These are phyloP conservation scores for Marchantia paleacea DNA, from an alignment of 225 moss, liverwort and hornwort genomes.

Conservation along the genomic window DNA sequence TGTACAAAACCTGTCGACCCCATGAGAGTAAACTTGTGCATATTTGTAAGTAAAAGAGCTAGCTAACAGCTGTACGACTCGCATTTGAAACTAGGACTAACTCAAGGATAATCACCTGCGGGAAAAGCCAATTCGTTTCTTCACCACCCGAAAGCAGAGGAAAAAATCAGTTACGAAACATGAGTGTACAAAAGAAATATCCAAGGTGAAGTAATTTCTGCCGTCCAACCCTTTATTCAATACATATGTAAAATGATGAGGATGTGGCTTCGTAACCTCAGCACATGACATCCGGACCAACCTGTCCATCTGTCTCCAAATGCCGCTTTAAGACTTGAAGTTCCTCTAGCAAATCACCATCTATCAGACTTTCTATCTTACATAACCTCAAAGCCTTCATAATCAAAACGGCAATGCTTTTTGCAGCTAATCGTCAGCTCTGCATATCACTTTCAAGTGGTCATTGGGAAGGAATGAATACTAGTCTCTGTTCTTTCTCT, in stretches of 20 bases:
- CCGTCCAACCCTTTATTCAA: neutral
- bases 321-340: neutral
- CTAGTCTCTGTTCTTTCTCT: too few species aligned
- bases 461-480: neutral
- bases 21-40: too few species aligned
- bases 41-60: too few species aligned
- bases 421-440: neutral
- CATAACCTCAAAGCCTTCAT: neutral
- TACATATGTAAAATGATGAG: neutral
- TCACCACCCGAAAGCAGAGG: too few species aligned
- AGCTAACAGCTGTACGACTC: too few species aligned
- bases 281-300: neutral
- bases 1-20: too few species aligned
- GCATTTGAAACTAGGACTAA: too few species aligned
- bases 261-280: neutral
- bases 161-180: too few species aligned
- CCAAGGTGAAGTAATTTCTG: too few species aligned
- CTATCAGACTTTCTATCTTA: neutral
- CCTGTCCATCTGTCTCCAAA: neutral
- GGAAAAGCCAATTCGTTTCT: too few species aligned
- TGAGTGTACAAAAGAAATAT: too few species aligned
- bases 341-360: neutral
- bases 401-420: neutral
- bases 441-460: neutral
- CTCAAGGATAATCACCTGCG: too few species aligned